Base-by-base conservation (phyloP, 2,329 filamentous ascomycete species). In the Pseudocercospora pini-densiflorae region DNA sequence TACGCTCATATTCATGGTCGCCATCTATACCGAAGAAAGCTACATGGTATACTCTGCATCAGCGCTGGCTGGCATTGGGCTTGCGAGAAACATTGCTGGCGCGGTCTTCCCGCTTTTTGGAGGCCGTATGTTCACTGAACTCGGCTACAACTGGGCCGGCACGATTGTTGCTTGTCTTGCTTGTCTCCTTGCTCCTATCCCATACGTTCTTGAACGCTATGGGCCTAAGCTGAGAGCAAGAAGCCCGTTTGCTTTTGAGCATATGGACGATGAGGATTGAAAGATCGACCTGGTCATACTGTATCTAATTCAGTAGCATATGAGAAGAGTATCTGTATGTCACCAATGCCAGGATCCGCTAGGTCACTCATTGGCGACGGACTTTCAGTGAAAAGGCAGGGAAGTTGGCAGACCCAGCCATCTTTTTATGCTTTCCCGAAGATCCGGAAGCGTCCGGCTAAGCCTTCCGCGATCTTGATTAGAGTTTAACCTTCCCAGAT, bases 1-100 rank as follows among this genome's bases (percentile, higher is more conserved):
- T 65, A 83, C 81, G 1, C 74, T 85, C 0, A 84, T 85, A 33
- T 75, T 84, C 1, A 84, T 84, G 82, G 82, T 82, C 1, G 79
- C 83, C 40, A 82, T 80, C 4, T 85, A 83, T 66, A 83, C 81
- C 1, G 82, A 84, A 61, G 83, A 84, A 66, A 79, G 81, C 6
- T 84, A 85, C 67, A 81, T 82, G 70, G 76, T 79, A 2, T 81
- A 77, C 66, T 80, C 79, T 9, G 80, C 80, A 9, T 79, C 76
- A 14, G 79, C 79, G 1, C 72, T 81, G 24, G 79, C 79, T n/a
- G 79, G 79, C 0, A 79, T 81, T 10, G 79, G 79, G 7, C 66
- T 81, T 5, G 71, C 79, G 10, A 71, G 79, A 2, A 81, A 81
- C 65, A 53, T 80, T 0, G 78, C 77, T 33, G 79, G 77, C 0